Evolutionary conservation across 2,329 filamentous ascomycete species (phyloP).

Genomic region (Penicillium italicum): DNA sequence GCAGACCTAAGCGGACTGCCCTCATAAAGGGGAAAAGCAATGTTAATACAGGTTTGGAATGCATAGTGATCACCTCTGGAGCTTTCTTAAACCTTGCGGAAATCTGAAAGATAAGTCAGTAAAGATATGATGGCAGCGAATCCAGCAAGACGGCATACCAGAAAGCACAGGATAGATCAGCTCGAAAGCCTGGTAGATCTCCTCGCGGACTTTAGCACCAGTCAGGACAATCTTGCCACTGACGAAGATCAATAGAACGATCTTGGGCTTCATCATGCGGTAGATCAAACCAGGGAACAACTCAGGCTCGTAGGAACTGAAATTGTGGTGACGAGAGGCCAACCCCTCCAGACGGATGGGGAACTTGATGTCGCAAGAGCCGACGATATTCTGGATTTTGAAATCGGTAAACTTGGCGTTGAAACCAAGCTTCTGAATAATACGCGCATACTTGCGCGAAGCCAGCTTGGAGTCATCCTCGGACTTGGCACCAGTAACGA

Average conservation of each 20-base stretch:
- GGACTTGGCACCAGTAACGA: conserved; percentile 95
- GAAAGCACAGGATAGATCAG: conserved; percentile 95
- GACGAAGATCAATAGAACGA: conserved; percentile 95
- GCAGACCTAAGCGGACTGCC: conserved; percentile 10
- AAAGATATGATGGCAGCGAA: conserved; percentile 4
- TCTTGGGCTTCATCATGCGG: conserved; percentile 99
- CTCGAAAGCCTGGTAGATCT: conserved; percentile 95
- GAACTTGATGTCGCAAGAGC: conserved; percentile 99
- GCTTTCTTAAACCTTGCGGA: conserved; percentile 55
- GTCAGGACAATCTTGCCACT: conserved; percentile 98
- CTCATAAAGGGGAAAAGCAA: conserved; percentile 19
- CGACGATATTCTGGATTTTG: conserved; percentile 99
- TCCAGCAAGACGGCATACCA: conserved; percentile 53
- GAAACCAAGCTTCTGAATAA: conserved; percentile 99
- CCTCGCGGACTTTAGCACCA: conserved; percentile 94
- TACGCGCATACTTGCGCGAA: conserved; percentile 94
- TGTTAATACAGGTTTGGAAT: conserved; percentile 32
- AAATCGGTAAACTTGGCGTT: conserved; percentile 99
- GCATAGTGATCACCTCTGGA: conserved; percentile 16
- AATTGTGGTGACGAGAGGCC: conserved; percentile 96
- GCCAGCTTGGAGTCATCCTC: conserved; percentile 98
- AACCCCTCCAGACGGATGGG: conserved; percentile 94
- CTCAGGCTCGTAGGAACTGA: conserved; percentile 98
- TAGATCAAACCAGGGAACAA: conserved; percentile 99
- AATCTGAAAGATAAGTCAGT: conserved; percentile 47